phyloP scores from a whole-genome alignment of 2,329 filamentous ascomycete genomes.

The Berkeleyomyces basicola region DNA sequence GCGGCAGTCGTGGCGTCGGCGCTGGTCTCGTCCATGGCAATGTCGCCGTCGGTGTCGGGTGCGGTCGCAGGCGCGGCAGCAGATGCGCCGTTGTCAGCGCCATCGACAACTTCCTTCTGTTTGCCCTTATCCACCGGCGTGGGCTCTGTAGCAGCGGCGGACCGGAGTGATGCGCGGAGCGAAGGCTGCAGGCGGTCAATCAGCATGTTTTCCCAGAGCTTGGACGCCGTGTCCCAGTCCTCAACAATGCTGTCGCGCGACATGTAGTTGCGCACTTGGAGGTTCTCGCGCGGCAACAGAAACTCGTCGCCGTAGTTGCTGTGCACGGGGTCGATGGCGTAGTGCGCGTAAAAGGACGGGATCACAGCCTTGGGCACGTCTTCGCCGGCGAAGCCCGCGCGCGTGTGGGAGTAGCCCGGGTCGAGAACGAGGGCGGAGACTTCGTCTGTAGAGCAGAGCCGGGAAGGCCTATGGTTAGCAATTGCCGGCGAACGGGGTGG shows the following conservation, averaged over 20 bases:
- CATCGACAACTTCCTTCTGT: slow-evolving; percentile 26
- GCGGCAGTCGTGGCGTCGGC: slow-evolving; percentile 3
- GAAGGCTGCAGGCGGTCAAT: slow-evolving; percentile 72
- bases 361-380: slow-evolving; percentile 89
- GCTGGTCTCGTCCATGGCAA: slow-evolving; percentile 35
- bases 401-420: slow-evolving; percentile 76
- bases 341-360: slow-evolving; percentile 70
- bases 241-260: slow-evolving; percentile 76
- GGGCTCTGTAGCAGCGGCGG: slow-evolving; percentile 20
- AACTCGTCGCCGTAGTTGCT: slow-evolving; percentile 81
- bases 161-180: slow-evolving; percentile 47
- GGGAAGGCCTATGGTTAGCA: slow-evolving; percentile 9
- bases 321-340: slow-evolving; percentile 27
- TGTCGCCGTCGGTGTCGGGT: slow-evolving; percentile 44
- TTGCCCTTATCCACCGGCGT: slow-evolving; percentile 48
- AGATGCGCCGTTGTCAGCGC: slow-evolving; percentile 42
- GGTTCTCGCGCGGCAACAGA: slow-evolving; percentile 55
- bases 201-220: slow-evolving; percentile 85
- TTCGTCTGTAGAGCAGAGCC: slow-evolving; percentile 50
- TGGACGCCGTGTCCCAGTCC: slow-evolving; percentile 84
- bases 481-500: not conserved
- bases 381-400: slow-evolving; percentile 94
- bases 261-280: slow-evolving; percentile 88
- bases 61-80: not conserved
- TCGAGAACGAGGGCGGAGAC: slow-evolving; percentile 94